These are phyloP conservation scores for Scorias spongiosa DNA, from an alignment of 2,329 filamentous ascomycete species.

Conservation along the genomic window DNA sequence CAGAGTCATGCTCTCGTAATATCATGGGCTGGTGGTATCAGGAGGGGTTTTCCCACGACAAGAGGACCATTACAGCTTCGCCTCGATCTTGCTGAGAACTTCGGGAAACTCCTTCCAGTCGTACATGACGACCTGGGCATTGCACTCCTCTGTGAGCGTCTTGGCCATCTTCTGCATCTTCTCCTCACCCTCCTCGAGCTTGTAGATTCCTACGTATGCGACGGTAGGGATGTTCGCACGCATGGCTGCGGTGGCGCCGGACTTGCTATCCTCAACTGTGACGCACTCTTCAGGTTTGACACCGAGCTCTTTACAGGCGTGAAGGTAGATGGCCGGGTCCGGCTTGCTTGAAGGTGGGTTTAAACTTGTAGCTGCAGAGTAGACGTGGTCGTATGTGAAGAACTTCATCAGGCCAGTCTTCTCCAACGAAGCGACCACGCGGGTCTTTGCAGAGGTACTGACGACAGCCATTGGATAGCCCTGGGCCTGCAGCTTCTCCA, in stretches of 20 bases:
- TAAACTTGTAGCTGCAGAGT: slow-evolving; percentile 68
- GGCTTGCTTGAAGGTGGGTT: slow-evolving; percentile 75
- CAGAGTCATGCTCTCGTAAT: too few species aligned
- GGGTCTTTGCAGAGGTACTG: slow-evolving; percentile 61
- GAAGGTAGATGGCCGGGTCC: slow-evolving; percentile 74
- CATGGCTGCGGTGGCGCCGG: slow-evolving; percentile 61
- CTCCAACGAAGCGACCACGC: slow-evolving; percentile 62
- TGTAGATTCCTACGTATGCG: slow-evolving; percentile 72
- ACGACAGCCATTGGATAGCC: slow-evolving; percentile 64
- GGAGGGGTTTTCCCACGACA: too few species aligned
- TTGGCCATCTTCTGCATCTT: slow-evolving; percentile 36
- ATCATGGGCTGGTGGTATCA: too few species aligned
- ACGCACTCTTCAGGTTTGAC: slow-evolving; percentile 58
- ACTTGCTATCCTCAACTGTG: slow-evolving; percentile 80
- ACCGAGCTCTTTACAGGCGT: slow-evolving; percentile 58
- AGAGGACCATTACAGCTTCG: not conserved
- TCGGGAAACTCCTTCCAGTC: slow-evolving; percentile 38
- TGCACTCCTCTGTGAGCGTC: slow-evolving; percentile 32
- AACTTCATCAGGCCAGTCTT: slow-evolving; percentile 68
- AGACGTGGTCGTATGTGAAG: slow-evolving; percentile 62
- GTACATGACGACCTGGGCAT: slow-evolving; percentile 34
- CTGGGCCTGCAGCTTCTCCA: slow-evolving; percentile 41
- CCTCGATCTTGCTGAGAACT: slow-evolving; percentile 33
- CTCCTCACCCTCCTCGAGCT: slow-evolving; percentile 49
- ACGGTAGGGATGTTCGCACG: slow-evolving; percentile 67